Conservation (phyloP, 2,329 filamentous ascomycete species). For the Epichloe hybrida region DNA sequence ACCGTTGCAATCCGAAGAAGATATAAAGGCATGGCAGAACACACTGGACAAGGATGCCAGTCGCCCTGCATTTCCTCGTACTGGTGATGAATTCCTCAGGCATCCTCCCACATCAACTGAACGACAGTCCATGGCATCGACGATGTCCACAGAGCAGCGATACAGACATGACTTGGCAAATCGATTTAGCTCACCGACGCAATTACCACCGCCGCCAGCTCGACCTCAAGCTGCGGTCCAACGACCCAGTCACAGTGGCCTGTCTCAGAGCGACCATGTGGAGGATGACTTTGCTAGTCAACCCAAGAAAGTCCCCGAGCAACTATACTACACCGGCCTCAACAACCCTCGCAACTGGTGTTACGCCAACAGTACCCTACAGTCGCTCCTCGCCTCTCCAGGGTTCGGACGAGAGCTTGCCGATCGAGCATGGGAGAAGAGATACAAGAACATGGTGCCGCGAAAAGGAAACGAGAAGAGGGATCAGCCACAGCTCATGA, state of each 20-base stretch:
- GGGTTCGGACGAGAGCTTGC: slow-evolving; percentile 53
- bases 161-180: slow-evolving; percentile 18
- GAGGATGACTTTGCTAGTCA: slow-evolving; percentile 21
- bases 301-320: slow-evolving; percentile 25
- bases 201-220: slow-evolving; percentile 43
- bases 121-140: slow-evolving; percentile 45
- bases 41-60: slow-evolving; percentile 54
- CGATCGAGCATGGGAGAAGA: slow-evolving; percentile 42
- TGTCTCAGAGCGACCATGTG: slow-evolving; percentile 31
- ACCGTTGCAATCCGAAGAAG: slow-evolving; percentile 67
- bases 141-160: slow-evolving; percentile 12
- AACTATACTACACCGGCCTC: slow-evolving; percentile 47
- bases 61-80: slow-evolving; percentile 45
- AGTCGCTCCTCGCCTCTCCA: slow-evolving; percentile 64
- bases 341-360: slow-evolving; percentile 73
- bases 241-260: slow-evolving; percentile 66
- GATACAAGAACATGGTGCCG: slow-evolving; percentile 47
- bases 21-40: slow-evolving; percentile 70
- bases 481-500: slow-evolving; percentile 43
- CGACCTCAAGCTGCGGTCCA: slow-evolving; percentile 57
- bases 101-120: slow-evolving; percentile 58
- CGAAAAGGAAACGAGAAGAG: slow-evolving; percentile 45
- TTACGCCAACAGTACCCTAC: slow-evolving; percentile 85
- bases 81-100: slow-evolving; percentile 72
- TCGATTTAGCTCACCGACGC: slow-evolving; percentile 28